Conservation (phyloP, 1,139 yeast genomes). For the Candida glucosophila region DNA sequence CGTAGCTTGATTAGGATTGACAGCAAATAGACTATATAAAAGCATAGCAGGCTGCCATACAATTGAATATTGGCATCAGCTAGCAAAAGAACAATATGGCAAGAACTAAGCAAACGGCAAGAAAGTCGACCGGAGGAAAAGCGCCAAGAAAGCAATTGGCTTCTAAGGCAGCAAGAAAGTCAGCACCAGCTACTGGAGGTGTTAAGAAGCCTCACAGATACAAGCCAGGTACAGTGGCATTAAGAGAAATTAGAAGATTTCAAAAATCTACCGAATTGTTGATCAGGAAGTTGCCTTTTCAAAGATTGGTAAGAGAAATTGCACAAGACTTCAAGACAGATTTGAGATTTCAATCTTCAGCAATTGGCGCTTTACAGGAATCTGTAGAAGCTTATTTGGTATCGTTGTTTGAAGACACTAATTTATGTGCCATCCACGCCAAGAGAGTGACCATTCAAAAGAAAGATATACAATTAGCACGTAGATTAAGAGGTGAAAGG, state of each 20-base stretch:
- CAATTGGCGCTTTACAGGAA: conserved; percentile 97
- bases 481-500: conserved; percentile 98
- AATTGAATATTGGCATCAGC: no score
- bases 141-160: conserved; percentile 99
- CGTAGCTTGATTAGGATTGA: no score
- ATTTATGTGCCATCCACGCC: conserved; percentile 98
- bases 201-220: conserved; percentile 99
- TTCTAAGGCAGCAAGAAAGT: conserved; percentile 98
- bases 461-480: conserved; percentile 97
- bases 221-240: conserved; percentile 99
- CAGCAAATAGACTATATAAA: no score
- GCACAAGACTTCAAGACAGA: conserved; percentile 98
- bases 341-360: conserved; percentile 96
- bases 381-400: conserved; percentile 95
- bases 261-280: conserved; percentile 94
- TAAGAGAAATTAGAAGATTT: conserved; percentile 98
- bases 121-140: conserved; percentile 98
- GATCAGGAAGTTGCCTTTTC: conserved; percentile 97
- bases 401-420: conserved; percentile 89
- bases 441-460: conserved; percentile 98
- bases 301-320: conserved; percentile 94
- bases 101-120: conserved; percentile 97
- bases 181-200: conserved; percentile 97
- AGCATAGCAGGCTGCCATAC: no score
- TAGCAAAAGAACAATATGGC: conserved; percentile 60